Evolutionary conservation across 2,329 filamentous ascomycete species (phyloP), one percentile per base, ranked within the genome.

Genomic region (Zymoseptoria pseudotritici): DNA sequence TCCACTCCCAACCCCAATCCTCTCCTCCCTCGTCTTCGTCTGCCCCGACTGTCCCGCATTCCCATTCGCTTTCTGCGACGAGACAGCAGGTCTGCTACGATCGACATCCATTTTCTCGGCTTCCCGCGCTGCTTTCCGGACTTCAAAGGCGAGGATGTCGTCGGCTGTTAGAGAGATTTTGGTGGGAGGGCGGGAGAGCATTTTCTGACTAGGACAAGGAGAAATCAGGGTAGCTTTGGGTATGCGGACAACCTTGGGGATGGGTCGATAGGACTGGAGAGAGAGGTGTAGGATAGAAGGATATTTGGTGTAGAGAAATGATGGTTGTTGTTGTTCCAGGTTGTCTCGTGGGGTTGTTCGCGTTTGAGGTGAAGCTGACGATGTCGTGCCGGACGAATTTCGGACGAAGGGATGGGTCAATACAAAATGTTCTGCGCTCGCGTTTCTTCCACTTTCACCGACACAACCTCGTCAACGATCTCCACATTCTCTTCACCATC

Each of bases 131-230:
- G 58, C 58, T 57, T 72, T 68, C 26, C 71, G 70, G 53, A 69
- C 65, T 57, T 74, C 70, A 56, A 72, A 74, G 10, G 65, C 66
- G 10, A 64, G 60, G 21, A 74, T 65, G 56, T 74, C 73, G 19
- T 73, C 72, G n/a, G 66, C 61, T 13, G 69, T 71, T 21, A 74
- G 67, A 7, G 65, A 66, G 52, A 74, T 70, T 52, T 72, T 73
- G 8, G 73, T 74, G 4, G 72, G 62, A 49, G 71, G 70, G 17
- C 73, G 70, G 26, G 72, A 72, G 2, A 74, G 65, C 73, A 74
- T 74, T n/a, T 11, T 53, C 7, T 4, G 4, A 7, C 22, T 24
- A 24, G 22, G 22, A 24, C 22, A 24, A 24, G n/a, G n/a, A n/a
- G n/a, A n/a, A n/a, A n/a, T n/a, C n/a, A n/a, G n/a, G n/a, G n/a